Base-by-base conservation (phyloP, 331 rosid genomes). In the Prunus yedoensis region DNA sequence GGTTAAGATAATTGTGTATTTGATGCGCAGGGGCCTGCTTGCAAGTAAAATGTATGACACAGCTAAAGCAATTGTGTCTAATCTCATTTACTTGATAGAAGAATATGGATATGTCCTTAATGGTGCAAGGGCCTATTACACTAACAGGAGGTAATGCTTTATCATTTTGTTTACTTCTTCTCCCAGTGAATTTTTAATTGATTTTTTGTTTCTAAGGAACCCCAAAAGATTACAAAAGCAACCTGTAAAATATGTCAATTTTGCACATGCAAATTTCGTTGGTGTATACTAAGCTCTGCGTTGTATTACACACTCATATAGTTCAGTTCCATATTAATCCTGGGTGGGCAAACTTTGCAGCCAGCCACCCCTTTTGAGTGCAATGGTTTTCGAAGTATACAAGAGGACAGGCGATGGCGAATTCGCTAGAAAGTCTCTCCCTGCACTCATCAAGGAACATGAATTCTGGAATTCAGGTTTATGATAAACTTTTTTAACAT, bases 281-380 rank as follows among this genome's bases (percentile, higher is more conserved):
- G 43, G 43, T 38, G 9, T 38, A 38, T 38, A 6, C 43, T 6
- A 32, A 32, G 6, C 38, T 38, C 43, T 38, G 43, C 43, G 8
- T 1, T 32, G 54, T 32, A 43, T 56, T 35, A 13, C 13, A 27
- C 10, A 28, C 10, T 10, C 38, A 30, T 52, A 11, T 25, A 23
- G 25, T 76, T 54, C 62, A 10, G 27, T 25, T 35, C 54, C 21
- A 3, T 10, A 38, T 5, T 50, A 20, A 79, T 16, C 28, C 15
- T 57, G 11, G 52, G 68, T 25, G 68, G 38, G 20, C 3, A 76
- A 10, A 70, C 61, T 73, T 86, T 86, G 79, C 89, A 95, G 99
- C 87, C 97, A 95, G 86, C 99, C 99, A 82, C 99, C 97, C 6
- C 93, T 95, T 70, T 84, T 95, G 64, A 95, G 99, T 28, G 88